phyloP scores from a whole-genome alignment of 495 filamentous ascomycete species.

The Letharia lupina region DNA sequence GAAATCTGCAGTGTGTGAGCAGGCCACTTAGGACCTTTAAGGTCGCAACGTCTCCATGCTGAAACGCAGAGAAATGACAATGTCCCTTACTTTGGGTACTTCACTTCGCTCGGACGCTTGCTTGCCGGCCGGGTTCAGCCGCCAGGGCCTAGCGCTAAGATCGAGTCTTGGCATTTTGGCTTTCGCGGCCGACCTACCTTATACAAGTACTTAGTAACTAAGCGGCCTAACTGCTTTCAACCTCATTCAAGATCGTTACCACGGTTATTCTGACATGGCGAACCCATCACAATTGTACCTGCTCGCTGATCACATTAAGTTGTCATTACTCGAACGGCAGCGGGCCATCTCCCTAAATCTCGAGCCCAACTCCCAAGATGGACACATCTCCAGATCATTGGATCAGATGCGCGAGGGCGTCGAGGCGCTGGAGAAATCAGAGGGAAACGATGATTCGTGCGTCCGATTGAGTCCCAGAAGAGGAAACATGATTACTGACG shows the following conservation, averaged over 20 bases:
- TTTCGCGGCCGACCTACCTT: too few relatives aligned
- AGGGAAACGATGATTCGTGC: conserved; percentile 48
- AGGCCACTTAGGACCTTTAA: not conserved
- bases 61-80: not conserved
- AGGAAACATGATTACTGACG: not conserved
- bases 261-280: conserved; percentile 39
- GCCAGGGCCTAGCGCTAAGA: not conserved
- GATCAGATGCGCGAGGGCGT: conserved; percentile 80
- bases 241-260: not conserved
- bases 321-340: conserved; percentile 68
- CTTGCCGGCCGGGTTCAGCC: not conserved
- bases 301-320: conserved; percentile 48
- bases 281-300: conserved; percentile 49
- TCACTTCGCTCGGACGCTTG: not conserved
- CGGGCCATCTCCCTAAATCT: conserved; percentile 82
- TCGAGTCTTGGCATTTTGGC: not conserved
- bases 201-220: too few relatives aligned
- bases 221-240: not conserved
- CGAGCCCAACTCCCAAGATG: conserved; percentile 75
- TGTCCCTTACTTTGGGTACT: not conserved
- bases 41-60: not conserved
- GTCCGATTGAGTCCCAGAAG: not conserved
- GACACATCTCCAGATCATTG: conserved; percentile 80
- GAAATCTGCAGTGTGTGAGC: not conserved
- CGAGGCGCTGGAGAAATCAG: conserved; percentile 58